Evolutionary conservation across 768 basidiomycete genomes (phyloP).

Genomic region (Hirschioporus abietinus): DNA sequence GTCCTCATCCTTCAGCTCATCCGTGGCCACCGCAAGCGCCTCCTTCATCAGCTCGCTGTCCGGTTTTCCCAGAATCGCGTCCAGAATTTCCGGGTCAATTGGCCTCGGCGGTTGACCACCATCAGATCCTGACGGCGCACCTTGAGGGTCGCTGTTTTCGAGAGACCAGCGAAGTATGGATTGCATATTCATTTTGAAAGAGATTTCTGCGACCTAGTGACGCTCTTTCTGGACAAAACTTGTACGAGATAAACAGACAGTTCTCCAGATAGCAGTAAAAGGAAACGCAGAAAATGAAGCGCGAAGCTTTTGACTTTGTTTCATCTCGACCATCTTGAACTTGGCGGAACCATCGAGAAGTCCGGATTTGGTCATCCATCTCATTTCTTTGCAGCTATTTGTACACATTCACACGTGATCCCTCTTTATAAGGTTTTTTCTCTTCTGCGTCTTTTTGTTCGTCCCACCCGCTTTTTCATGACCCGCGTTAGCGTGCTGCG

Average conservation of each 20-base stretch:
- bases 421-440: too few species aligned
- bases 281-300: background rate
- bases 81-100: conserved; percentile 80
- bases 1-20: conserved; percentile 47
- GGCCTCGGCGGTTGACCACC: conserved; percentile 27
- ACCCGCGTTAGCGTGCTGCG: too few species aligned
- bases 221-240: background rate
- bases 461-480: too few species aligned
- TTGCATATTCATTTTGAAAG: conserved; percentile 42
- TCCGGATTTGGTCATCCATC: conserved; percentile 4
- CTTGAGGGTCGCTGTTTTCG: conserved; percentile 41
- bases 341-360: background rate
- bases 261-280: background rate
- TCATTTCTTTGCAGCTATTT: background rate
- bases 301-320: background rate
- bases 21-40: conserved; percentile 57
- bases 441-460: too few species aligned
- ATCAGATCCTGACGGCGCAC: conserved; percentile 30
- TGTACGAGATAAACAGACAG: conserved; percentile 2
- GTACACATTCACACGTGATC: background rate
- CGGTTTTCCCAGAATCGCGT: conserved; percentile 77
- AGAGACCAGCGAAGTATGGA: conserved; percentile 80
- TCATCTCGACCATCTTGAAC: background rate
- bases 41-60: conserved; percentile 85
- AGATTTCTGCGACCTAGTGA: background rate